Base-by-base conservation (phyloP, 2,329 filamentous ascomycete species). In the Colletotrichum brevisporum region DNA sequence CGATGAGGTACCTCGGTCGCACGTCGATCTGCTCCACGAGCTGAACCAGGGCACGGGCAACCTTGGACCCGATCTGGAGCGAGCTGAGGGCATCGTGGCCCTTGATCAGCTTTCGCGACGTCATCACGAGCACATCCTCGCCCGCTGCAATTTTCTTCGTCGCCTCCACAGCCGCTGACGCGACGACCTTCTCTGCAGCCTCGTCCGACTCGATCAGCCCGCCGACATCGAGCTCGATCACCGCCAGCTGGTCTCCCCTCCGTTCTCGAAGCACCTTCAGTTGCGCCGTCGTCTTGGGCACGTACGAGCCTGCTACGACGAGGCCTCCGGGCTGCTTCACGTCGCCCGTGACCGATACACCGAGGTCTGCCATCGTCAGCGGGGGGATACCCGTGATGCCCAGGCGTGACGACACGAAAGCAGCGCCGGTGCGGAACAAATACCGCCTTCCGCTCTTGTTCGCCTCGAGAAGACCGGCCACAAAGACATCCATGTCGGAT, bases 51-150 rank as follows among this genome's bases (percentile, higher is more conserved):
- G 83, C 82, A 8, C 79, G 78, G 0, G 87, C 87, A 10, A 90
- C 83, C 0, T 79, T 81, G 1, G 83, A 80, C 0, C 88, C 87
- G 62, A 90, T 89, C n/a, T 84, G 81, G 12, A 90, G 75, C 52
- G 83, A 87, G 15, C 83, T 82, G 2, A 82, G 76, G 41, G 84
- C 86, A 69, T 89, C 85, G 0, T 74, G 75, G 0, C 68, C 69
- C 54, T 65, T 71, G 16, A 90, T 79, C 0, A 90, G 76, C 43
- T 84, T 81, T 0, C 88, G 81, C 45, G 85, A 88, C 0, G 88
- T 90, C 87, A 90, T 90, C 41, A 90, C 78, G 0, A 90, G 77
- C 1, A 88, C 86, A 57, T 90, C 87, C 45, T 83, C 79, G 0
- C 86, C 86, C 2, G 77, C 71, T 2, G 74, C 71, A 6, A 89